Evolutionary conservation across 768 basidiomycete genomes (phyloP).

Genomic region (Lactarius trivialis): DNA sequence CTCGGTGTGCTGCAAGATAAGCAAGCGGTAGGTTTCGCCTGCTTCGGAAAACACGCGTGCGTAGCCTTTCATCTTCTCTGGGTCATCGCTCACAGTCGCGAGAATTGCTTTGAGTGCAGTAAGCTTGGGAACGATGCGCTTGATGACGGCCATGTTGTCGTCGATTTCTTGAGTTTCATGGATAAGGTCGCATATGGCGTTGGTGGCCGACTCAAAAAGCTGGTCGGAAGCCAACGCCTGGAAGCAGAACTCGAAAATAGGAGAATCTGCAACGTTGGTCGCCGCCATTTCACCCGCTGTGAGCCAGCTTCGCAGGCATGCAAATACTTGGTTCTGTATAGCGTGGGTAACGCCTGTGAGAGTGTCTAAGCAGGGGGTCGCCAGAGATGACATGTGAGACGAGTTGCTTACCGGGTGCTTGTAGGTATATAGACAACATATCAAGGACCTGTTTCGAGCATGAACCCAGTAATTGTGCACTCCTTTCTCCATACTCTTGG

Average conservation of each 20-base stretch:
- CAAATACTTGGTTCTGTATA: slow-evolving; percentile 78
- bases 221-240: slow-evolving; percentile 76
- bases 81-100: slow-evolving; percentile 57
- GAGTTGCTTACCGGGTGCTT: slow-evolving; percentile 64
- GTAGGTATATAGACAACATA: slow-evolving; percentile 80
- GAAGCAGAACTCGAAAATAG: slow-evolving; percentile 78
- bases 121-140: slow-evolving; percentile 82
- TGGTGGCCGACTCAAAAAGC: slow-evolving; percentile 90
- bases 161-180: slow-evolving; percentile 98
- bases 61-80: slow-evolving; percentile 83
- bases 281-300: slow-evolving; percentile 76
- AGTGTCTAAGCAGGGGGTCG: slow-evolving; percentile 5
- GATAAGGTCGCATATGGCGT: slow-evolving; percentile 88
- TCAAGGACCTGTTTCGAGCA: slow-evolving; percentile 70
- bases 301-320: slow-evolving; percentile 84
- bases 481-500: slow-evolving; percentile 62
- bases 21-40: slow-evolving; percentile 88
- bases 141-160: slow-evolving; percentile 85
- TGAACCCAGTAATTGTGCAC: slow-evolving; percentile 52
- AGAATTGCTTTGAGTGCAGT: slow-evolving; percentile 65
- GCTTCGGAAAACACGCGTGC: slow-evolving; percentile 95
- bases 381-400: background rate
- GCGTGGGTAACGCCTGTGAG: slow-evolving; percentile 66
- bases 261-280: slow-evolving; percentile 57
- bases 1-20: slow-evolving; percentile 84